Percentiles rank a stretch among this genome's conserved stretches.
Evolutionary conservation across 768 basidiomycete species (phyloP).

Genomic region (Porphyrellus cyaneotinctus): DNA sequence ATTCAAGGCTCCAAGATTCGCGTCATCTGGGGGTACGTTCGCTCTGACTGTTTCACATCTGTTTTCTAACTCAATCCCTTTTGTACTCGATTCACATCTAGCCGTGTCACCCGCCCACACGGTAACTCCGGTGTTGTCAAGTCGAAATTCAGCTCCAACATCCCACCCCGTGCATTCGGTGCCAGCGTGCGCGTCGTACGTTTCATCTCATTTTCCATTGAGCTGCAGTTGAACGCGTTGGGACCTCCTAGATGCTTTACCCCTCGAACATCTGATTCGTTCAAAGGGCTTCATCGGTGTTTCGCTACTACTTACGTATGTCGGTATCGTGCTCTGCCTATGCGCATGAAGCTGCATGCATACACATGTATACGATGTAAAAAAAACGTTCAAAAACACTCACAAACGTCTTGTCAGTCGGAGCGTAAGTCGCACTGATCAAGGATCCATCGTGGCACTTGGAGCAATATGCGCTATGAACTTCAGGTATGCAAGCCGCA

Average conservation of each 20-base stretch:
- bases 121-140: slow-evolving; percentile 95
- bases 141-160: slow-evolving; percentile 93
- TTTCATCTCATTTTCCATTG: neutral
- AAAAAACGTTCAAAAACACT: slow-evolving; percentile 10
- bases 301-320: slow-evolving; percentile 21
- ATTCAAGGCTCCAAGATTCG: slow-evolving; percentile 93
- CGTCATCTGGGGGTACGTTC: slow-evolving; percentile 93
- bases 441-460: too few relatives aligned
- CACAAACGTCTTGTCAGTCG: neutral
- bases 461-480: too few relatives aligned
- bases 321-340: slow-evolving; percentile 15
- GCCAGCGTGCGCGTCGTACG: slow-evolving; percentile 87
- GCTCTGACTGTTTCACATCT: neutral
- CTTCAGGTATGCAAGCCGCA: too few relatives aligned
- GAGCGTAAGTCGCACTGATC: too few relatives aligned
- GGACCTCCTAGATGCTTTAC: slow-evolving; percentile 73
- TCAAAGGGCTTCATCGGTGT: slow-evolving; percentile 13
- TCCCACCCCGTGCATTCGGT: slow-evolving; percentile 93
- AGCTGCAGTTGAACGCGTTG: neutral
- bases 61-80: neutral
- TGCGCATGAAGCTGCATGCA: slow-evolving; percentile 24
- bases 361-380: slow-evolving; percentile 7
- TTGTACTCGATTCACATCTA: slow-evolving; percentile 22
- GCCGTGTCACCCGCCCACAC: slow-evolving; percentile 90
- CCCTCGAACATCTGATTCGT: slow-evolving; percentile 70